Percentiles rank a stretch among this genome's conserved stretches.
Conservation (phyloP, 1,139 yeast genomes). For the Pichia sp. region DNA sequence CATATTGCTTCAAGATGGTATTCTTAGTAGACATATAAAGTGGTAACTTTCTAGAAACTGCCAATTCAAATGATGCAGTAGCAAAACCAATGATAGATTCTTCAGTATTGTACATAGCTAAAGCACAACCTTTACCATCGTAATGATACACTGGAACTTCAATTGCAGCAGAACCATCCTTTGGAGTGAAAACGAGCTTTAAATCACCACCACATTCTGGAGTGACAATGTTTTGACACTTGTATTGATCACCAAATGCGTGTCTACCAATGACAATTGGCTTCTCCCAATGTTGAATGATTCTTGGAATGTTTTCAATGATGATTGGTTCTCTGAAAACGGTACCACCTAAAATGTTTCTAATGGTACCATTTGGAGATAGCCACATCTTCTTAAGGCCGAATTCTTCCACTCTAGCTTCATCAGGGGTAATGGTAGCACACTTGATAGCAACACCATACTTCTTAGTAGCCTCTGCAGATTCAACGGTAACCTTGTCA, state of each 20-base stretch:
- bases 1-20: conserved; percentile 75
- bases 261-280: conserved; percentile 85
- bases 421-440: conserved; percentile 85
- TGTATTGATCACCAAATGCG: conserved; percentile 80
- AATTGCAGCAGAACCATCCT: conserved; percentile 47
- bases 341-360: conserved; percentile 77
- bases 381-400: conserved; percentile 76
- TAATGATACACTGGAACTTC: conserved; percentile 50
- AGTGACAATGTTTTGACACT: conserved; percentile 67
- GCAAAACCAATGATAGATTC: conserved; percentile 77
- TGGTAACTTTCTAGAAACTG: conserved; percentile 57
- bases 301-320: conserved; percentile 61
- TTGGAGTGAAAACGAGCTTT: conserved; percentile 58
- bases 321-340: conserved; percentile 81
- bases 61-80: conserved; percentile 70
- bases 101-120: conserved; percentile 80
- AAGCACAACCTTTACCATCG: conserved; percentile 62
- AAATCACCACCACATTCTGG: conserved; percentile 69
- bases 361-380: conserved; percentile 78
- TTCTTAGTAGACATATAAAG: conserved; percentile 70
- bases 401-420: conserved; percentile 71
- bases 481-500: conserved; percentile 66
- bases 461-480: conserved; percentile 68
- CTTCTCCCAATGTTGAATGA: conserved; percentile 72
- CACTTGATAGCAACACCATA: conserved; percentile 81